Conservation (phyloP, 306 rosid genomes). For the Prunus salicina region DNA sequence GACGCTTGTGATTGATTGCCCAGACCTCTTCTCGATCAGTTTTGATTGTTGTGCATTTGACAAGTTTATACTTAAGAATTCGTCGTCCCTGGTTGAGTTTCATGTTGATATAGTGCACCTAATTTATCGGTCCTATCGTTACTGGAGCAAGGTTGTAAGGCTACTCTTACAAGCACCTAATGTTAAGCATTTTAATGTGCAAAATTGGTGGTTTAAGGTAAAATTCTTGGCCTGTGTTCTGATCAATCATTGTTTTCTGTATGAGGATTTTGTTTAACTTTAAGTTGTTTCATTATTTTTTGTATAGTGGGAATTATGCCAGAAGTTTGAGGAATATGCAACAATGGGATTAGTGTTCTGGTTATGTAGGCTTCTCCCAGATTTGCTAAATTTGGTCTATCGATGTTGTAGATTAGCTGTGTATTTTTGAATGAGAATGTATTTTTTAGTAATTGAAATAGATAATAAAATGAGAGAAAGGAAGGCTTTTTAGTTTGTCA, state of each 20-base stretch:
- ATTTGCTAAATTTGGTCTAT: background rate
- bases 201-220: slow-evolving; percentile 12
- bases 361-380: background rate
- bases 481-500: background rate
- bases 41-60: background rate
- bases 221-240: background rate
- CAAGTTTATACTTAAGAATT: background rate
- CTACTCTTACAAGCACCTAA: background rate
- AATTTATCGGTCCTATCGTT: background rate
- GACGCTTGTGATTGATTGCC: slow-evolving; percentile 7
- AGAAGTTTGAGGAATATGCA: background rate
- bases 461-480: background rate
- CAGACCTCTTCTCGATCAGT: background rate
- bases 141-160: background rate
- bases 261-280: background rate
- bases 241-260: background rate
- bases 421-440: background rate
- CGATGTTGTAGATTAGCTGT: background rate
- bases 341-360: background rate
- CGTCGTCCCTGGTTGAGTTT: slow-evolving; percentile 1
- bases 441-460: background rate
- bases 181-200: background rate
- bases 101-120: background rate
- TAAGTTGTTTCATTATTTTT: background rate
- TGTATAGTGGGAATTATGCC: background rate